Conservation (phyloP, 2,329 filamentous ascomycete genomes). For the Calonectria honghensis region DNA sequence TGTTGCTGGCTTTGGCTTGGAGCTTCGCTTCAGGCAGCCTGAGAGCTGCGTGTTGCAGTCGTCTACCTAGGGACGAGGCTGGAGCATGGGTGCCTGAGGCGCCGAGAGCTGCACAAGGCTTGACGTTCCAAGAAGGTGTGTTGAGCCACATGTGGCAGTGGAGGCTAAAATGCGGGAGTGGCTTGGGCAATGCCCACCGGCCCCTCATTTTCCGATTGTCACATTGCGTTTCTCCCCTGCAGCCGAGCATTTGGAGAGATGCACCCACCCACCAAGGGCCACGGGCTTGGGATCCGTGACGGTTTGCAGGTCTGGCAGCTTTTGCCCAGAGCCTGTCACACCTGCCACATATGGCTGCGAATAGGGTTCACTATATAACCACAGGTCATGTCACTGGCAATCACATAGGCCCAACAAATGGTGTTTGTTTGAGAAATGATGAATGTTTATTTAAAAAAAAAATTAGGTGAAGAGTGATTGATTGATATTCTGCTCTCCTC, state of each 20-base stretch:
- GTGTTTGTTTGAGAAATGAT: background rate
- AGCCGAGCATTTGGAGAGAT: conserved; percentile 41
- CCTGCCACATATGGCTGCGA: background rate
- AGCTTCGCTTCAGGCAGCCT: conserved; percentile 65
- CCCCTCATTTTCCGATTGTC: conserved; percentile 36
- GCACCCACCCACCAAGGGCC: conserved; percentile 21
- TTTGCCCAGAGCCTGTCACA: conserved; percentile 4
- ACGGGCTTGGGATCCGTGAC: conserved; percentile 27
- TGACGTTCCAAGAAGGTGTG: background rate
- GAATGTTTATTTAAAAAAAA: background rate
- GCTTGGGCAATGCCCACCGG: conserved; percentile 45
- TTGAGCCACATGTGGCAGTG: conserved; percentile 34
- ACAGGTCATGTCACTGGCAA: background rate
- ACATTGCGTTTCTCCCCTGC: conserved; percentile 36
- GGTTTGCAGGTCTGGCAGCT: conserved; percentile 28
- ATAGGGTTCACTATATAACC: background rate
- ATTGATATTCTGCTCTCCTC: background rate
- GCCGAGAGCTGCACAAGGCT: conserved; percentile 37
- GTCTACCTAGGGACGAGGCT: conserved; percentile 52
- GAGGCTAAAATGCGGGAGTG: conserved; percentile 50
- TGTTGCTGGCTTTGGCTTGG: conserved; percentile 55
- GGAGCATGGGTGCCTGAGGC: conserved; percentile 58
- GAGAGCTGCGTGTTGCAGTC: conserved; percentile 64
- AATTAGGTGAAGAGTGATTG: background rate
- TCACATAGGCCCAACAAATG: no score